Conservation (phyloP, 805 yeast genomes). For the Scheffersomyces amazonensis region DNA sequence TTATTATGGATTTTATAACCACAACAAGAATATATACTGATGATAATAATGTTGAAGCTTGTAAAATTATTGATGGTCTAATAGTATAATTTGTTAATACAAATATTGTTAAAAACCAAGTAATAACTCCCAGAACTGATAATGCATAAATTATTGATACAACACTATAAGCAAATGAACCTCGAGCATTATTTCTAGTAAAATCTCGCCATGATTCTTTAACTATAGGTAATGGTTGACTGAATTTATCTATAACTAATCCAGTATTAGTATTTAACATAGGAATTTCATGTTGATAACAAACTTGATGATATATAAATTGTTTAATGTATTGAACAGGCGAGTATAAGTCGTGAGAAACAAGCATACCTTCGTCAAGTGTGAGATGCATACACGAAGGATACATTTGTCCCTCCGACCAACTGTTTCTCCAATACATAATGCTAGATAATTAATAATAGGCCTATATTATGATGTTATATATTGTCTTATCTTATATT, state of each 20-base stretch:
- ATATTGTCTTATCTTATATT: no score
- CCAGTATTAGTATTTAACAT: slow-evolving; percentile 39
- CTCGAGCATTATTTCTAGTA: slow-evolving; percentile 27
- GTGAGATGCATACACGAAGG: slow-evolving; percentile 28
- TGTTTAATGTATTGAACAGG: slow-evolving; percentile 19
- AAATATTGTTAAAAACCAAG: slow-evolving; percentile 60
- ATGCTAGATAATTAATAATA: background rate
- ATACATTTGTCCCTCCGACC: slow-evolving; percentile 19
- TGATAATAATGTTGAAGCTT: slow-evolving; percentile 49
- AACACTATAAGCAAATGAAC: slow-evolving; percentile 52
- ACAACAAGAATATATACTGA: slow-evolving; percentile 53
- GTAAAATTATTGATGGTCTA: slow-evolving; percentile 53
- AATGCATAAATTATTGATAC: slow-evolving; percentile 62
- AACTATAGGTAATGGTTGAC: slow-evolving; percentile 41
- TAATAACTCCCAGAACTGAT: slow-evolving; percentile 62
- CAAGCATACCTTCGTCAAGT: slow-evolving; percentile 32
- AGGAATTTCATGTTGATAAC: slow-evolving; percentile 30
- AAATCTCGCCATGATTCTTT: slow-evolving; percentile 48
- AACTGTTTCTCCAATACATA: slow-evolving; percentile 35
- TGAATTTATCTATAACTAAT: slow-evolving; percentile 20
- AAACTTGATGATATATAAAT: slow-evolving; percentile 27
- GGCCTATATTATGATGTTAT: no score
- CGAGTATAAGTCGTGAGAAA: slow-evolving; percentile 20
- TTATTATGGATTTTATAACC: slow-evolving; percentile 45
- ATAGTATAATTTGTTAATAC: slow-evolving; percentile 64